phyloP scores from a whole-genome alignment of 2,329 filamentous ascomycete species.

The Monascus ruber region DNA sequence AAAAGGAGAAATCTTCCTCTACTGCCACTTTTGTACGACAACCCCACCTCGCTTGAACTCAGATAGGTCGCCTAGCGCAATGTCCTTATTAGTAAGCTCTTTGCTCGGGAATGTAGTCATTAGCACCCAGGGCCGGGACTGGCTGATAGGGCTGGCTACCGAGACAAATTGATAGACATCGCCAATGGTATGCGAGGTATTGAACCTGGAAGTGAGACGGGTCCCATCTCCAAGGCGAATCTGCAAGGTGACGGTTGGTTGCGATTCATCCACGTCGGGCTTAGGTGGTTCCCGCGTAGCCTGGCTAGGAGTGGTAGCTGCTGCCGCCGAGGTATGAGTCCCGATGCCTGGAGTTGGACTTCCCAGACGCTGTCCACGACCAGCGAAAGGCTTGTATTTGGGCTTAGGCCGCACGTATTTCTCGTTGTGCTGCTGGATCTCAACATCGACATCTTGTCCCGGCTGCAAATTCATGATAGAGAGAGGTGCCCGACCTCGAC shows the following conservation, averaged over 20 bases:
- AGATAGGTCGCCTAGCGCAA: conserved; percentile 34
- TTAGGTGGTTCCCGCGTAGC: conserved; percentile 20
- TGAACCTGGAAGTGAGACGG: conserved; percentile 50
- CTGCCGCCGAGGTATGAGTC: conserved; percentile 22
- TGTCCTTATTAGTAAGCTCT: conserved; percentile 46
- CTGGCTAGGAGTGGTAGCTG: conserved; percentile 9
- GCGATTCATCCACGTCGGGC: conserved; percentile 45
- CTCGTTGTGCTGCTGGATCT: conserved; percentile 52
- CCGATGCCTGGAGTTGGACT: conserved; percentile 49
- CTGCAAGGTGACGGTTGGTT: conserved; percentile 48
- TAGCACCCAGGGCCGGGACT: conserved; percentile 43
- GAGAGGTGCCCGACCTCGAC: conserved; percentile 50
- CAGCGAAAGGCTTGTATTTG: conserved; percentile 52
- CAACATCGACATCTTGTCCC: conserved; percentile 54
- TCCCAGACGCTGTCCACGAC: conserved; percentile 49
- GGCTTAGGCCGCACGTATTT: conserved; percentile 53
- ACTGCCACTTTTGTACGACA: conserved; percentile 40
- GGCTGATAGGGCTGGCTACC: conserved; percentile 39
- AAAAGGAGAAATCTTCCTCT: conserved; percentile 1
- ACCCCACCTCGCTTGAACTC: conserved; percentile 42
- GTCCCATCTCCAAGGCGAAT: conserved; percentile 54
- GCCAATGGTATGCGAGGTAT: conserved; percentile 53
- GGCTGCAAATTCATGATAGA: conserved; percentile 51
- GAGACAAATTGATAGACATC: conserved; percentile 53
- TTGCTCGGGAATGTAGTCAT: conserved; percentile 58